Percentiles rank a stretch among this genome's conserved stretches.
Evolutionary conservation across 108 stramenopile species (phyloP).

Genomic region (Epipyxis sp.): DNA sequence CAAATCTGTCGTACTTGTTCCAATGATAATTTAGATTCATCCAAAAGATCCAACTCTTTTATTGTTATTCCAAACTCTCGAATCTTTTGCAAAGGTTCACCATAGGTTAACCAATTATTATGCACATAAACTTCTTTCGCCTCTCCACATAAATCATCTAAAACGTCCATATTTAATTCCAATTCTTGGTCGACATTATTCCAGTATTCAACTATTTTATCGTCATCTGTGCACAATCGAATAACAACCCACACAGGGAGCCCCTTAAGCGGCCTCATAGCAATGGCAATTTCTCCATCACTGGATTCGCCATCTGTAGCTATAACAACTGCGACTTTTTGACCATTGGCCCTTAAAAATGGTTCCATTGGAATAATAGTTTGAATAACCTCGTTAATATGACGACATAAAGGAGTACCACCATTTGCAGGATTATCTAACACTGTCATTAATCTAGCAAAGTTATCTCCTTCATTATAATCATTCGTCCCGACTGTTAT

Average conservation of each 20-base stretch:
- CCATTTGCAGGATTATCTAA: neutral
- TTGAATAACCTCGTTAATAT: conserved; percentile 64
- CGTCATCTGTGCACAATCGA: conserved; percentile 81
- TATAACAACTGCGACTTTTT: conserved; percentile 68
- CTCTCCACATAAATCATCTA: conserved; percentile 78
- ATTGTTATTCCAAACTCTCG: conserved; percentile 79
- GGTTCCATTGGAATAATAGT: conserved; percentile 59
- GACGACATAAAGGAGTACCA: conserved; percentile 39
- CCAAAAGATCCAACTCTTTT: conserved; percentile 74
- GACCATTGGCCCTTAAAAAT: conserved; percentile 56
- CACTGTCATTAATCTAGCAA: neutral
- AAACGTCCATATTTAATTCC: conserved; percentile 72
- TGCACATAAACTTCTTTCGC: conserved; percentile 69
- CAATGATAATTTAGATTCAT: conserved; percentile 50
- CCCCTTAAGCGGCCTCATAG: conserved; percentile 62
- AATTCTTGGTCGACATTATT: conserved; percentile 72
- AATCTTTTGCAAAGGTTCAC: conserved; percentile 69
- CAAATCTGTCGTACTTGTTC: conserved; percentile 12
- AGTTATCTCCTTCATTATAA: neutral
- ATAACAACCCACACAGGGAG: conserved; percentile 77
- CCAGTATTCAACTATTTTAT: conserved; percentile 70
- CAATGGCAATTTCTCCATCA: conserved; percentile 55
- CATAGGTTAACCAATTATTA: conserved; percentile 83
- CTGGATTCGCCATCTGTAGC: conserved; percentile 80
- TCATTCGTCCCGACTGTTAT: neutral